phyloP scores from a whole-genome alignment of 176 grass and related monocot genomes.

The Tillandsia leiboldiana region DNA sequence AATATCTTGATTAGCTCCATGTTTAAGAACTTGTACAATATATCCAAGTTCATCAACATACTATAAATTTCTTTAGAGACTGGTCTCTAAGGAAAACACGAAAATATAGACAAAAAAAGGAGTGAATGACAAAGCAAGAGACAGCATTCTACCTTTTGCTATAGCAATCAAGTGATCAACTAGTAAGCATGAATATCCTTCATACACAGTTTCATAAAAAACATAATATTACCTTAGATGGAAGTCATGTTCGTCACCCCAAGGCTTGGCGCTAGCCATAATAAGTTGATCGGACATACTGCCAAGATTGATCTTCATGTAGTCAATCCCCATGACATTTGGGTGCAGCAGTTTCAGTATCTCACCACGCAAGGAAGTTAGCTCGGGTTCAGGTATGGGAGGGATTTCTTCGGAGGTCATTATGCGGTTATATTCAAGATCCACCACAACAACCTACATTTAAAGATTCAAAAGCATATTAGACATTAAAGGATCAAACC shows the following conservation, averaged over 20 bases:
- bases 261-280: conserved; percentile 53
- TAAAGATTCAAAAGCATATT: not conserved
- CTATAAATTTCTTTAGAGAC: too few species aligned
- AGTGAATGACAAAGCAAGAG: not conserved
- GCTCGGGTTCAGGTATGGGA: conserved; percentile 73
- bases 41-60: not conserved
- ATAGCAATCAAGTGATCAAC: not conserved
- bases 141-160: not conserved
- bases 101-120: not conserved
- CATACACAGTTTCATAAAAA: conserved; percentile 8
- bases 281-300: conserved; percentile 60
- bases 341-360: conserved; percentile 92
- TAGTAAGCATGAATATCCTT: conserved; percentile 4
- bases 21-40: too few species aligned
- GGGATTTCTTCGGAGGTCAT: conserved; percentile 91
- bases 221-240: conserved; percentile 70
- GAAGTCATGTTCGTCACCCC: conserved; percentile 88
- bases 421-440: conserved; percentile 93
- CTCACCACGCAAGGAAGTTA: conserved; percentile 79
- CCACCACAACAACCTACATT: conserved; percentile 92
- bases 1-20: too few species aligned
- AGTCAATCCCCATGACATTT: conserved; percentile 93
- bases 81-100: not conserved
- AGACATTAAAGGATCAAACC: not conserved
- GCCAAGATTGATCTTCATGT: conserved; percentile 86